Base-by-base conservation (phyloP, 2,329 filamentous ascomycete species). In the Ophiostoma triangulosporum region DNA sequence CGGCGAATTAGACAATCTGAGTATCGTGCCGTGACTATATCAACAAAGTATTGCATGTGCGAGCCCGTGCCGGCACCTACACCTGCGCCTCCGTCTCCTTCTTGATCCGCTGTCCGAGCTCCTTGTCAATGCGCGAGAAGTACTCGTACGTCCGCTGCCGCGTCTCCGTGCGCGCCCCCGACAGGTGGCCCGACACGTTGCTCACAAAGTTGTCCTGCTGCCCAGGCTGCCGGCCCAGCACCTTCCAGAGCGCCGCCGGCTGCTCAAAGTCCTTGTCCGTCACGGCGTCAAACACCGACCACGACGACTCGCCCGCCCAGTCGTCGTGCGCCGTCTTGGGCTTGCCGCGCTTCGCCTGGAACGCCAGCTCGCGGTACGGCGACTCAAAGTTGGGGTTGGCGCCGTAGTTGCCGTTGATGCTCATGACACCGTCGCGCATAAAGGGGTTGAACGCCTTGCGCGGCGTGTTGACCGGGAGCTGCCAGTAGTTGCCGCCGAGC, bases 401-500 rank as follows among this genome's bases (percentile, higher is more conserved):
- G 51, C 78, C 78, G 60, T 81, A 79, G 68, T 82, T 82, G 54
- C 70, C 71, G 67, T 88, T 84, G 63, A 80, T 72, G 54, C 81
- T 77, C 83, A 88, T 88, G 56, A 65, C 63, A 15, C 86, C 86
- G 62, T 88, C 84, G 57, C 85, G 79, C 65, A 88, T 83, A 72
- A 81, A 86, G 58, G 84, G 84, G 60, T 84, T 73, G 73, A 77
- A 73, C 68, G 70, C 70, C 68, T 62, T 70, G 66, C 70, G 71
- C 0, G 78, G 74, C 51, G 70, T 70, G 67, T 83, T 83, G 60
- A 80, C 75, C 22, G 80, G 79, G 52, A 83, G 75, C 62, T 83
- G 77, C 59, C 81, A 75, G 65, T 81, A 83, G 68, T 84, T 84
- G 50, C 71, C 71, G 32, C 80, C 80, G 3, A 83, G 68, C 45